A percentile compares a stretch with the other conserved stretches of the same genome.
phyloP scores from a whole-genome alignment of 192 early-diverging fungal genomes.

The Oehlia diaphana region DNA sequence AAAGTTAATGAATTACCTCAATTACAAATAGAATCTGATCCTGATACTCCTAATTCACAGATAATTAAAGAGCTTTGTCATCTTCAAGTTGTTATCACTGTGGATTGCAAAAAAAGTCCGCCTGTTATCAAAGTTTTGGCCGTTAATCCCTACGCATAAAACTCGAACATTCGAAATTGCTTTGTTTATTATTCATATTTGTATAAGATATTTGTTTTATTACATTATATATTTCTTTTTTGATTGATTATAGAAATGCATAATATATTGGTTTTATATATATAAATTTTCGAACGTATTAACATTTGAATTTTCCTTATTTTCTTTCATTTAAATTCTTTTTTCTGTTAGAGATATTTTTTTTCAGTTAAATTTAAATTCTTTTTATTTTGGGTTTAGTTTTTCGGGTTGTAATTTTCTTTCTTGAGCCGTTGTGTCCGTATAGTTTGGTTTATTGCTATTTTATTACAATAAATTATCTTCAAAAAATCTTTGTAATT shows the following conservation, averaged over 20 bases:
- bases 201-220: not conserved
- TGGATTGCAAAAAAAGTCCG: constrained; percentile 52
- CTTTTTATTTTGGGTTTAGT: not conserved
- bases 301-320: not conserved
- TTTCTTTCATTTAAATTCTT: not conserved
- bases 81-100: constrained; percentile 48
- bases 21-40: constrained; percentile 19
- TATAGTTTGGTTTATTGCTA: not conserved
- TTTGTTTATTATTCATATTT: not conserved
- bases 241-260: not conserved
- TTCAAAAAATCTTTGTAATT: not conserved
- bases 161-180: not conserved
- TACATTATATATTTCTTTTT: not conserved
- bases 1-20: constrained; percentile 1
- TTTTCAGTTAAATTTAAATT: not conserved
- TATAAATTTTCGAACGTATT: not conserved
- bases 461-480: not conserved
- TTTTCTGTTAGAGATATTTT: not conserved
- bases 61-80: constrained; percentile 48
- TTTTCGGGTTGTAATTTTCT: not conserved
- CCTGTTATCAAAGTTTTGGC: constrained; percentile 57
- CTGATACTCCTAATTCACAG: constrained; percentile 36
- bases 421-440: not conserved
- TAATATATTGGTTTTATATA: not conserved
- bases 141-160: constrained; percentile 50